Evolutionary conservation across 2,329 filamentous ascomycete species (phyloP).

Genomic region (Chlorencoelia australis): DNA sequence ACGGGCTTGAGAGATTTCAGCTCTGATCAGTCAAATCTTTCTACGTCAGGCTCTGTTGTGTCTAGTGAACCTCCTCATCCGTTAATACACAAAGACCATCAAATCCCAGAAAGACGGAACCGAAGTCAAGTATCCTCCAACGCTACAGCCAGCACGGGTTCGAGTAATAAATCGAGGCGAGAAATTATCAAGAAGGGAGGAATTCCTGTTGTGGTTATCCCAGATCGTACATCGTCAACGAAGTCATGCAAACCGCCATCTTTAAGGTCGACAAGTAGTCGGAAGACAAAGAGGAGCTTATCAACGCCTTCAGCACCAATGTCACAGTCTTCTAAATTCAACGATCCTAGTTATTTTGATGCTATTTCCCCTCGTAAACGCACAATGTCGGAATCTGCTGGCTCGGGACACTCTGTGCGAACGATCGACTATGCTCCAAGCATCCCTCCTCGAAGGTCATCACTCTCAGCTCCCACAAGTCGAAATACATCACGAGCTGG

Average conservation of each 20-base stretch:
- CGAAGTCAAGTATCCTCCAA: slow-evolving; percentile 38
- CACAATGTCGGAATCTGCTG: slow-evolving; percentile 24
- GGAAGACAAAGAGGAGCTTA: slow-evolving; percentile 41
- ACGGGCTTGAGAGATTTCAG: slow-evolving; percentile 38
- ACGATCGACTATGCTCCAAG: slow-evolving; percentile 51
- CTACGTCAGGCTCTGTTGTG: slow-evolving; percentile 32
- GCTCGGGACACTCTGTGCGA: slow-evolving; percentile 28
- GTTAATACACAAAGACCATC: slow-evolving; percentile 17
- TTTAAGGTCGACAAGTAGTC: slow-evolving; percentile 53
- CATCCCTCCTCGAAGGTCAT: slow-evolving; percentile 48
- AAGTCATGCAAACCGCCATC: slow-evolving; percentile 43
- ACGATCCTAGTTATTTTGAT: slow-evolving; percentile 37
- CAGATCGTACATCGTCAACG: slow-evolving; percentile 41
- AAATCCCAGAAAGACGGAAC: slow-evolving; percentile 18
- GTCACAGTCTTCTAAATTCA: slow-evolving; percentile 33
- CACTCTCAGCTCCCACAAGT: slow-evolving; percentile 52
- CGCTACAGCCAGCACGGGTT: slow-evolving; percentile 37
- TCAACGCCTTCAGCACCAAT: slow-evolving; percentile 40
- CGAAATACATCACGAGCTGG: slow-evolving; percentile 43
- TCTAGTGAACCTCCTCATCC: slow-evolving; percentile 19
- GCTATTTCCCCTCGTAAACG: slow-evolving; percentile 23
- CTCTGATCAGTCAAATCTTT: slow-evolving; percentile 25
- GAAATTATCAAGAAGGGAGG: slow-evolving; percentile 49
- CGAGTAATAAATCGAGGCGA: slow-evolving; percentile 45
- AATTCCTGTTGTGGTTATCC: slow-evolving; percentile 53